Evolutionary conservation across 2,329 filamentous ascomycete genomes (phyloP).

Genomic region (Phialophora verrucosa): DNA sequence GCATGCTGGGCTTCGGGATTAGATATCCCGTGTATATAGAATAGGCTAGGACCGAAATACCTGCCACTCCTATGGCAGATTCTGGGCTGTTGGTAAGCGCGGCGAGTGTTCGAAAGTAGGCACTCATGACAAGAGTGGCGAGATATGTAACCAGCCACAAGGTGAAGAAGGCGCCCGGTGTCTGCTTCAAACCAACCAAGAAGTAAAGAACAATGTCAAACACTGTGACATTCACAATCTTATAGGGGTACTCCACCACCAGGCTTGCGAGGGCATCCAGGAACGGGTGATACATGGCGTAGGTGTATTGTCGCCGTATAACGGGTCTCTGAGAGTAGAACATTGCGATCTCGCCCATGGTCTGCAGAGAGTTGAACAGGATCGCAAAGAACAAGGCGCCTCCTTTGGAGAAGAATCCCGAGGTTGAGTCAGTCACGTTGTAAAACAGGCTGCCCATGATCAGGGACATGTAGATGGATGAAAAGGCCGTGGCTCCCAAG

Average conservation of each 20-base stretch:
- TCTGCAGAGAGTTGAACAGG: conserved; percentile 65
- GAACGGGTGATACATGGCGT: conserved; percentile 86
- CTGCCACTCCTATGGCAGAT: too few species aligned
- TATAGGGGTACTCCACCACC: conserved; percentile 58
- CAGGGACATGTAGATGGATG: conserved; percentile 63
- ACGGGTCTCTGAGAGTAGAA: conserved; percentile 88
- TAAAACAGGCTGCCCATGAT: conserved; percentile 72
- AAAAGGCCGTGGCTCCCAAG: conserved; percentile 66
- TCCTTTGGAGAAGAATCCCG: conserved; percentile 66
- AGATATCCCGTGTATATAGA: conserved; percentile 52
- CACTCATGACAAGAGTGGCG: conserved; percentile 63
- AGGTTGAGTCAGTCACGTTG: conserved; percentile 61
- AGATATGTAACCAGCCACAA: conserved; percentile 61
- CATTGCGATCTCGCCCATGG: conserved; percentile 71
- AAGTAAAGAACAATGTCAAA: conserved; percentile 68
- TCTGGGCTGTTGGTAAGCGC: conserved; percentile 55
- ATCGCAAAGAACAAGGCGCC: conserved; percentile 69
- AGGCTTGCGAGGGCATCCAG: conserved; percentile 73
- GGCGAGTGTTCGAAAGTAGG: conserved; percentile 62
- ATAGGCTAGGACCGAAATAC: too few species aligned
- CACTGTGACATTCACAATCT: conserved; percentile 64
- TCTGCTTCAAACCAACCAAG: conserved; percentile 62
- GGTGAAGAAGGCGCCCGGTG: conserved; percentile 65
- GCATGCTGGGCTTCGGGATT: conserved; percentile 55
- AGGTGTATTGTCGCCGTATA: conserved; percentile 85